Conservation (phyloP, 345 rosid species). For the Arabidopsis arenosa region DNA sequence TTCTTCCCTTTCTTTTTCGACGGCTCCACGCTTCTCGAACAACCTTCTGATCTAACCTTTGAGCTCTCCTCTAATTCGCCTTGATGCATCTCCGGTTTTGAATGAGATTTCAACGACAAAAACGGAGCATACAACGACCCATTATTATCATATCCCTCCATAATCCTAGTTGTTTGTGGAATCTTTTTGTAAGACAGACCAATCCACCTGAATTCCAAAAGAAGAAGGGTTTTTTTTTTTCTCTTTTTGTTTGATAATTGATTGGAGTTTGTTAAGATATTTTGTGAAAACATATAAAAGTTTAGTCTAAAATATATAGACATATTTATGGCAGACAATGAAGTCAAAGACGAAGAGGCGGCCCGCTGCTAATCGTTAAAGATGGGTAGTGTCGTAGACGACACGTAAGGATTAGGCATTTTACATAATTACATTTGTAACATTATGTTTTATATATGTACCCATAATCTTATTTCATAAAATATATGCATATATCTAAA, state of each 20-base stretch:
- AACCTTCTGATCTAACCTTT: conserved; percentile 37
- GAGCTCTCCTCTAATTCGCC: conserved; percentile 17
- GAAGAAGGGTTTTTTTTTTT: background rate
- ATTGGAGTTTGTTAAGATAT: conserved; percentile 11
- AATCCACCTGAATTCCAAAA: conserved; percentile 10
- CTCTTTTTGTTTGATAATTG: background rate
- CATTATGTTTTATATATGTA: background rate
- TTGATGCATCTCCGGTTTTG: conserved; percentile 24
- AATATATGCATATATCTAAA: background rate
- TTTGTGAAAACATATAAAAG: conserved; percentile 15
- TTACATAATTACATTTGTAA: background rate
- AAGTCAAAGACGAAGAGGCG: conserved; percentile 47
- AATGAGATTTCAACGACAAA: conserved; percentile 34
- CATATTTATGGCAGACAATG: conserved; percentile 32
- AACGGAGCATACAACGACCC: conserved; percentile 38
- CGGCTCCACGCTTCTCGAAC: conserved; percentile 28
- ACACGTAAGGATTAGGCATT: conserved; percentile 39
- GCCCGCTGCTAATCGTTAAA: conserved; percentile 40
- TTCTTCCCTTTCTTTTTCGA: conserved; percentile 66
- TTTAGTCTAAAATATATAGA: conserved; percentile 40
- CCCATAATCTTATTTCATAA: background rate
- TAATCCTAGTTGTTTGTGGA: conserved; percentile 9
- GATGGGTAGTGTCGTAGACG: conserved; percentile 43
- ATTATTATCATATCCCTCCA: conserved; percentile 36
- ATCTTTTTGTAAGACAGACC: background rate